Evolutionary conservation across 345 rosid genomes (phyloP).

Genomic region (Aquilaria sinensis): DNA sequence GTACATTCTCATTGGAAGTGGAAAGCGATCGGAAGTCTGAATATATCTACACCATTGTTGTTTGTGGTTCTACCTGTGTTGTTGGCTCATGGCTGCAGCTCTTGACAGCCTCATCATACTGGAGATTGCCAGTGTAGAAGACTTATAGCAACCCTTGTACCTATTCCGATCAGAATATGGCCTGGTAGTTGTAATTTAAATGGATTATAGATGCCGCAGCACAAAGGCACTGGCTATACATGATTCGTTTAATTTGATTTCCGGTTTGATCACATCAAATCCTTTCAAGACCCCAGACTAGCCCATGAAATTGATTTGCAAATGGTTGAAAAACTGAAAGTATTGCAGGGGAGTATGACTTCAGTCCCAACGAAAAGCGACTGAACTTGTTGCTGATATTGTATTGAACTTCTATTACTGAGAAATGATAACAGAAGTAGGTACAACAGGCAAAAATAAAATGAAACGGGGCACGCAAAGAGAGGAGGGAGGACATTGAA

Average conservation of each 20-base stretch:
- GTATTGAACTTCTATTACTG: neutral
- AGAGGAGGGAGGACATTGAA: neutral
- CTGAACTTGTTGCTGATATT: neutral
- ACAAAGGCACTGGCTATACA: neutral
- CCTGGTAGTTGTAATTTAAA: neutral
- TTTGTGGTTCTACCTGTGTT: neutral
- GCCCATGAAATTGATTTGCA: conserved; percentile 15
- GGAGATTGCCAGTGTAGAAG: neutral
- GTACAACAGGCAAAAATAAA: neutral
- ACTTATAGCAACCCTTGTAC: neutral
- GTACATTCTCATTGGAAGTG: neutral
- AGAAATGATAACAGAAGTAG: neutral
- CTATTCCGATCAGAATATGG: neutral
- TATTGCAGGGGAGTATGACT: neutral
- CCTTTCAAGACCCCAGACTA: neutral
- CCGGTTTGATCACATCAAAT: neutral
- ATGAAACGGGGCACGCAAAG: neutral
- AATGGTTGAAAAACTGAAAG: conserved; percentile 14
- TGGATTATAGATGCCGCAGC: neutral
- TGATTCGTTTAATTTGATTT: conserved; percentile 1
- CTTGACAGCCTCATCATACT: neutral
- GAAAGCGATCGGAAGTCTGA: neutral
- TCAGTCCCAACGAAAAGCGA: neutral
- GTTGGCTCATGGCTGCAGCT: neutral
- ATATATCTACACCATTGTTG: neutral